Base-by-base conservation (phyloP, 1,284 basidiomycete species). In the Ganoderma boninense region DNA sequence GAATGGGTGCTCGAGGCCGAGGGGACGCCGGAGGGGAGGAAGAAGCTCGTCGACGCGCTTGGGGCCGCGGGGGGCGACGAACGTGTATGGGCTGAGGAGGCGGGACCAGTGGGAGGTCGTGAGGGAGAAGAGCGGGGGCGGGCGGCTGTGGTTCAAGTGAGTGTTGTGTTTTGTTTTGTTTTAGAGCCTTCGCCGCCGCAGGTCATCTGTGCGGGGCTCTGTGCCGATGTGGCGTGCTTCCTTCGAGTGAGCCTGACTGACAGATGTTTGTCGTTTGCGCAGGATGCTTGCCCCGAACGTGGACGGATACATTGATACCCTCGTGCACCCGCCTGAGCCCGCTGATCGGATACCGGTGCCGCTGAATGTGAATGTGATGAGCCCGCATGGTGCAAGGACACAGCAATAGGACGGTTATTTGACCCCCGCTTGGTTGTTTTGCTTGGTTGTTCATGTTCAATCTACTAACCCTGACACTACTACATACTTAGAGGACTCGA, bases 1-100 rank as follows among this genome's bases (percentile, higher is more conserved):
- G 90, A 92, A 73, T 94, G 92, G 92, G 82, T 92, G 35, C 82
- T 94, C 32, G 91, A 94, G 79, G 89, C 87, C 2, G 91, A 92
- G 70, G 92, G 92, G 1, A 94, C 92, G 23, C 83, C 80, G 29
- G 92, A 94, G 78, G 92, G 92, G 4, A 82, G 85, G 65, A 82
- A 86, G 75, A 78, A 81, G 5, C 78, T 94, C 56, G 59, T 90
- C n/a, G 84, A 89, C 69, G 89, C 88, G 71, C 74, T 79, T 35
- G 52, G 64, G 23, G 49, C 49, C 49, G 49, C 11, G 23, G 13
- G 69, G 70, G 4, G 66, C 60, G 16, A 64, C 69, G 38, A 69
- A 74, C 61, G 76, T 73, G 29, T 81, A 10, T 75, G 81, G 71
- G 73, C 80, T 20, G 77, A 79, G 69, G 76, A 82, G 67, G 79